Evolutionary conservation across 1,284 basidiomycete genomes (phyloP).

Genomic region (Xanthoconium separans): DNA sequence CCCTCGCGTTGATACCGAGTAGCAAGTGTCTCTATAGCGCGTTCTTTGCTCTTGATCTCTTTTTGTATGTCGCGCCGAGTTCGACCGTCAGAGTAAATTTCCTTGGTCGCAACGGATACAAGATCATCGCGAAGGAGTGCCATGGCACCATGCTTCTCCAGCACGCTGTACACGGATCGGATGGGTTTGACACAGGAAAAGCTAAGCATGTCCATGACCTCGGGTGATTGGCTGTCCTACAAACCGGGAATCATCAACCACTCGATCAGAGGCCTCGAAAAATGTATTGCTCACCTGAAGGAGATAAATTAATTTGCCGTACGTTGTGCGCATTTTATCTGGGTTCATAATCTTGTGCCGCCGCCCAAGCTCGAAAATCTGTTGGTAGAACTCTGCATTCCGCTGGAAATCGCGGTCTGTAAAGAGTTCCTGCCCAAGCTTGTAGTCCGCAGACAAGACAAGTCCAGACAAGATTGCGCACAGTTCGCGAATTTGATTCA

Average conservation of each 20-base stretch:
- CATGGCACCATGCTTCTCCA: slow-evolving; percentile 61
- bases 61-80: slow-evolving; percentile 71
- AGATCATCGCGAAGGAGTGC: slow-evolving; percentile 73
- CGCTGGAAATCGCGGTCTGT: slow-evolving; percentile 72
- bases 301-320: slow-evolving; percentile 80
- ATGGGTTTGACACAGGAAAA: slow-evolving; percentile 76
- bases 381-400: slow-evolving; percentile 74
- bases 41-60: slow-evolving; percentile 78
- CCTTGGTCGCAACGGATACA: slow-evolving; percentile 69
- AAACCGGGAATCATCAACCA: slow-evolving; percentile 5
- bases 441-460: slow-evolving; percentile 77
- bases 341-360: slow-evolving; percentile 86
- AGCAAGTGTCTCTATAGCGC: slow-evolving; percentile 72
- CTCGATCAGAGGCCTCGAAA: background rate
- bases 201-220: slow-evolving; percentile 71
- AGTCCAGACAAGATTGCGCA: slow-evolving; percentile 82
- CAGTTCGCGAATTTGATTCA: slow-evolving; percentile 77
- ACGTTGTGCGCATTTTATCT: slow-evolving; percentile 83
- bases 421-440: slow-evolving; percentile 80
- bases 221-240: slow-evolving; percentile 75
- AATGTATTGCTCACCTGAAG: slow-evolving; percentile 55
- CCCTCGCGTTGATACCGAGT: slow-evolving; percentile 56
- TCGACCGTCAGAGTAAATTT: slow-evolving; percentile 72
- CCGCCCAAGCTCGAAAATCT: slow-evolving; percentile 75
- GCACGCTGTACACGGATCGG: slow-evolving; percentile 63